Conservation (phyloP, 192 early-diverging fungal genomes). For the Entomortierella chlamydospora region DNA sequence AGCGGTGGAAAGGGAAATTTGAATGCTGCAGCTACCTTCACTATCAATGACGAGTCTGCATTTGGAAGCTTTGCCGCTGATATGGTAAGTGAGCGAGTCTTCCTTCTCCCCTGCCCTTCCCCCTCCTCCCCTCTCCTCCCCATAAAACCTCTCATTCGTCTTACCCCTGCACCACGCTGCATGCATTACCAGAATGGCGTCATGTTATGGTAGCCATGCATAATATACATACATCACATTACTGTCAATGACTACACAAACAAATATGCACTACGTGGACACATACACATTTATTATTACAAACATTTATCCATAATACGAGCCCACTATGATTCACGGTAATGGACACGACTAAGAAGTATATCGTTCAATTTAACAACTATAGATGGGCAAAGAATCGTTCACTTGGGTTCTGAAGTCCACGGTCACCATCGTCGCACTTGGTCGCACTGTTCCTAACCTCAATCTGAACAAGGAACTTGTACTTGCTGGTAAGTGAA, state of each 20-base stretch:
- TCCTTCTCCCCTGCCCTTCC: neutral
- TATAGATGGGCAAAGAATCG: slow-evolving; percentile 31
- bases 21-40: slow-evolving; percentile 39
- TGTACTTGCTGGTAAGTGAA: slow-evolving; percentile 40
- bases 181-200: too few species aligned
- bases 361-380: too few species aligned
- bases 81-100: slow-evolving; percentile 34
- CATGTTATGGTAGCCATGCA: neutral
- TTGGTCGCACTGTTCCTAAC: slow-evolving; percentile 56
- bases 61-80: slow-evolving; percentile 60
- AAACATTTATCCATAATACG: too few species aligned
- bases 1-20: slow-evolving; percentile 58
- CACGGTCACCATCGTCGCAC: slow-evolving; percentile 49
- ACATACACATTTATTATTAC: too few species aligned
- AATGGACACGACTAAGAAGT: too few species aligned
- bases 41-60: slow-evolving; percentile 49
- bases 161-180: too few species aligned
- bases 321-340: too few species aligned
- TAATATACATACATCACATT: too few species aligned
- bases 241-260: too few species aligned
- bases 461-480: slow-evolving; percentile 62
- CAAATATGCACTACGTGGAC: too few species aligned
- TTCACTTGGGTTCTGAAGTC: slow-evolving; percentile 47
- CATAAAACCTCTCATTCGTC: neutral
- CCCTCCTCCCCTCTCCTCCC: neutral